Percentiles rank a stretch among this genome's conserved stretches.
Conservation (phyloP, 73 alveolate genomes). For the Paraurostyla sp. region DNA sequence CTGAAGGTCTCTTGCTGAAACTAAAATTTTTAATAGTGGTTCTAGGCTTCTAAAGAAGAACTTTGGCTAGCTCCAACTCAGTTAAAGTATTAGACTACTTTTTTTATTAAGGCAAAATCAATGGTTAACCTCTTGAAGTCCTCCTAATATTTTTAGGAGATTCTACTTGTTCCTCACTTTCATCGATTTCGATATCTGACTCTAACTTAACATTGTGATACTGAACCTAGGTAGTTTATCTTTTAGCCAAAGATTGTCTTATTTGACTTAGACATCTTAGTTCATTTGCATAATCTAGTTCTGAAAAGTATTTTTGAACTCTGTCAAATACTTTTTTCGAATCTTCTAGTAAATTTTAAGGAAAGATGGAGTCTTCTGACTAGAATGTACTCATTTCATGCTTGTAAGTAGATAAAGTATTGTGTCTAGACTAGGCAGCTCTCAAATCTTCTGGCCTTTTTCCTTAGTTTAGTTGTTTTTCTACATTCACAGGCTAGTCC, state of each 20-base stretch:
- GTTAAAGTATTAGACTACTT: too few relatives aligned
- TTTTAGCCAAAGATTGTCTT: neutral
- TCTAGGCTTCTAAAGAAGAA: too few relatives aligned
- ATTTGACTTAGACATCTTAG: neutral
- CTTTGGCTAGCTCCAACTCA: too few relatives aligned
- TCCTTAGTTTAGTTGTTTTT: neutral
- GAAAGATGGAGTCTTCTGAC: constrained; percentile 5
- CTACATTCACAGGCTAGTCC: neutral
- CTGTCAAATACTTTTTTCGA: neutral
- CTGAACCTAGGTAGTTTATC: too few relatives aligned
- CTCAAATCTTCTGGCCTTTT: neutral
- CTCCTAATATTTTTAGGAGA: too few relatives aligned
- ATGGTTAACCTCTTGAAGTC: too few relatives aligned
- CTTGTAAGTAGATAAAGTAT: neutral
- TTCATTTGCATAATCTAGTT: neutral
- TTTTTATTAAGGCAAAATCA: too few relatives aligned
- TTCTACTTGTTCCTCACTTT: neutral
- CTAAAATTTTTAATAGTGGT: too few relatives aligned
- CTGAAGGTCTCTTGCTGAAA: too few relatives aligned
- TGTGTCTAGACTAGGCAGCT: neutral
- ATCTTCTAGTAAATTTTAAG: neutral
- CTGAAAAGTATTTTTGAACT: neutral
- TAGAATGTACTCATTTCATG: neutral
- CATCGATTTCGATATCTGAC: neutral
- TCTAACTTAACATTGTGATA: neutral